phyloP scores from a whole-genome alignment of 192 early-diverging fungal genomes.

The Linnemannia hyalina region DNA sequence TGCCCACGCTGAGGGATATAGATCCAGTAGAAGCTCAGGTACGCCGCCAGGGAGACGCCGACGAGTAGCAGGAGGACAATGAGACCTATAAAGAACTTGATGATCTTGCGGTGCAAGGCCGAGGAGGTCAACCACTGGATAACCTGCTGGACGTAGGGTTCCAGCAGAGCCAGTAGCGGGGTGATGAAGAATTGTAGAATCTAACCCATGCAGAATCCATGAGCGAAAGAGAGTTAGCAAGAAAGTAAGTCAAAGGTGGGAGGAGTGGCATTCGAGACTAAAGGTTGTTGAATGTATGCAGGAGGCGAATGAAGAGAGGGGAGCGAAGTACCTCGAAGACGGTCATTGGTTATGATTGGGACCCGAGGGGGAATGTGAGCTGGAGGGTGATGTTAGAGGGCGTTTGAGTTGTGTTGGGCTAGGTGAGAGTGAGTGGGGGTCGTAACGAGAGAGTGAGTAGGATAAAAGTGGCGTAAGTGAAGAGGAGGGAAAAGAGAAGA shows the following conservation, averaged over 20 bases:
- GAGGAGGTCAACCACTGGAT: conserved; percentile 53
- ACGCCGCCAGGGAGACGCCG: conserved; percentile 47
- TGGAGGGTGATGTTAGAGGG: background rate
- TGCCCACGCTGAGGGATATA: conserved; percentile 61
- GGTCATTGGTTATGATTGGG: conserved; percentile 21
- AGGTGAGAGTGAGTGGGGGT: background rate
- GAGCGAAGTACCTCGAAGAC: conserved; percentile 42
- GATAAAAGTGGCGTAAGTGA: background rate
- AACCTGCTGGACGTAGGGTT: conserved; percentile 55
- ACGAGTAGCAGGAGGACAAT: conserved; percentile 37
- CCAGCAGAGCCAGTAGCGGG: conserved; percentile 50
- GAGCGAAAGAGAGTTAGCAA: background rate
- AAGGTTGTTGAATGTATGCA: background rate
- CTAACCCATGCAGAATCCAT: conserved; percentile 13
- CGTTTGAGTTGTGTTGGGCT: background rate
- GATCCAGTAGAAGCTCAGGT: conserved; percentile 60
- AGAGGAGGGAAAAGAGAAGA: conserved; percentile 1
- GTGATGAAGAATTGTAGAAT: conserved; percentile 58
- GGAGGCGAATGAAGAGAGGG: background rate
- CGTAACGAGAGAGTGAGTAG: background rate
- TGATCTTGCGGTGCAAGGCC: conserved; percentile 53
- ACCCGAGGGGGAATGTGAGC: background rate
- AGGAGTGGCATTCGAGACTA: background rate
- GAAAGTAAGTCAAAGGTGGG: background rate
- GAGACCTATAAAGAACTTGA: conserved; percentile 56